Base-by-base conservation (phyloP, 2,329 filamentous ascomycete species). In the Pseudonectria buxi region DNA sequence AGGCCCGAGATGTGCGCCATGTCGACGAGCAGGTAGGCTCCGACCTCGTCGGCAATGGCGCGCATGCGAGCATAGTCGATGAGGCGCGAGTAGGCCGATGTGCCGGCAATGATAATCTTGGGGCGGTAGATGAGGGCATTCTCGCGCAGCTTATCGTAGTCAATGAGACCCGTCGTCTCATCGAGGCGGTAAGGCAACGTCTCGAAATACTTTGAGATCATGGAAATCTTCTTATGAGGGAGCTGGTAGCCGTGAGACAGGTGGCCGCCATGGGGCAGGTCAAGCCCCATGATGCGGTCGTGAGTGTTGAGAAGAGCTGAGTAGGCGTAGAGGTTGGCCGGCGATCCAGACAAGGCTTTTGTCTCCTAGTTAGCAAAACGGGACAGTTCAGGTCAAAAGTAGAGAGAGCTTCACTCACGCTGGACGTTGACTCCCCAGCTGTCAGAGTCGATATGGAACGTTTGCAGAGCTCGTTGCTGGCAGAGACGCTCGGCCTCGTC, bases 381-480 rank as follows among this genome's bases (percentile, higher is more conserved):
- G 6, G 14, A 27, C 26, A 3, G 6, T 6, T 18, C 24, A 12
- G 28, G 26, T 7, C 2, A 3, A 14, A 0, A 10, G 10, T 6
- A 6, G 26, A 14, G 14, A 16, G n/a, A 9, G 6, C 10, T 14
- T 6, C 5, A 61, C 76, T 55, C 59, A 85, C 83, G 73, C 59
- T 95, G 89, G n/a, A 95, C 89, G 54, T 95, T 95, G 57, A 95
- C 89, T 42, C 89, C 89, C 89, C 89, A 95, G 66, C 94, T 81
- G 61, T 84, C 79, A 11, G 81, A 69, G 51, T 86, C 81, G 36
- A 95, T 67, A 14, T 81, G 79, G 62, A 94, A 95, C 0, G 88
- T 80, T 64, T 92, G 78, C 11, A 95, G 69, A 11, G 89, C 89
- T 55, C 89, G 78, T 58, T 84, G 74, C 65, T 95, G 89, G 62